Base-by-base conservation (phyloP, 495 filamentous ascomycete genomes). In the Talaromyces thailandensis region DNA sequence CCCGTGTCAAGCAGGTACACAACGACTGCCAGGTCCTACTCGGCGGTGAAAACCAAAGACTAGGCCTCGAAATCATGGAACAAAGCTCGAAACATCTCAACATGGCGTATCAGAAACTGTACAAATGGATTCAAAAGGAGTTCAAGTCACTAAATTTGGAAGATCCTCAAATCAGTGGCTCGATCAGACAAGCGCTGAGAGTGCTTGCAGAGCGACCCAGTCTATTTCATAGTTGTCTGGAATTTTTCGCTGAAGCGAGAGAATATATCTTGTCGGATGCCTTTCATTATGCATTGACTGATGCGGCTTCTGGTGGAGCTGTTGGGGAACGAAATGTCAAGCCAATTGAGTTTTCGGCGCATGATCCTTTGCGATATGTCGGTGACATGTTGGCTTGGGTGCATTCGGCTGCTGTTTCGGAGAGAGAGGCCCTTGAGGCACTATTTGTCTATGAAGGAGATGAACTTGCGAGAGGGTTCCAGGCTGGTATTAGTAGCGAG, bases 341-440 rank as follows among this genome's bases (percentile, higher is more conserved):
- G 64, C 92, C 95, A 0, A 99, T 99, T 65, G 95, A 99, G 70
- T 82, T 96, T 52, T 89, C 86, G 32, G 92, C 94, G 11, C 92
- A 97, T 68, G 94, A 99, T 68, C 88, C 91, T 12, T 75, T 99
- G 14, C 82, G 94, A 35, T 99, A 98, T 68, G 86, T 96, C 21
- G 93, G 94, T 23, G 94, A 99, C 70, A 98, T 99, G 93, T 82
- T 98, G 16, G 94, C 94, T 6, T 99, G 94, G 94, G 85, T 87
- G 2, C 94, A 99, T 69, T 97, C 95, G 1, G 88, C 92, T 6
- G 85, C 93, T 0, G 94, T 98, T 0, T 93, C 92, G 21, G 94
- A 99, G 73, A 83, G 90, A 50, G 94, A 99, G 72, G 91, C 93
- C 2, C 79, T 99, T 18, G 94, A 97, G 69, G 86, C 89, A 4